These are phyloP conservation scores for Wickerhamiella parazyma DNA, from an alignment of 805 yeast genomes.

Conservation along the genomic window DNA sequence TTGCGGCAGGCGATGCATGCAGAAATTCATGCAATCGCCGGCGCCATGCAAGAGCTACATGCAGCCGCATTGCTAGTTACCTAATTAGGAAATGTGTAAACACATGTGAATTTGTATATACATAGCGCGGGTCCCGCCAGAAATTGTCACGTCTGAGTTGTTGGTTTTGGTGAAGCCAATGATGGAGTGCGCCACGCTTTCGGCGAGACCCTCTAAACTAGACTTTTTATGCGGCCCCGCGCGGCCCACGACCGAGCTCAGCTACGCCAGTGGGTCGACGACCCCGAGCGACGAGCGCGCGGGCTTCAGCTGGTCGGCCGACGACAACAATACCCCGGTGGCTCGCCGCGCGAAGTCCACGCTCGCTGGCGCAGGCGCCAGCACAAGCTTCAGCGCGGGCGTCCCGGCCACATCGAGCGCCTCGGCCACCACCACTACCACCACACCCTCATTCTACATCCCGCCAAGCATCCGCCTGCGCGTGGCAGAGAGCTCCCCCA, in stretches of 20 bases:
- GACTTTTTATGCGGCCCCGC: slow-evolving; percentile 5
- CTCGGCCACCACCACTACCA: background rate
- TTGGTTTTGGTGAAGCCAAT: background rate
- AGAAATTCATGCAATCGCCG: background rate
- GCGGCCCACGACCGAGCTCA: slow-evolving; percentile 6
- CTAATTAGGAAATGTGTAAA: slow-evolving; percentile 8
- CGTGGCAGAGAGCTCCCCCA: background rate
- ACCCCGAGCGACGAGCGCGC: slow-evolving; percentile 6
- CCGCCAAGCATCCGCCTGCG: background rate
- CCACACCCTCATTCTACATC: background rate
- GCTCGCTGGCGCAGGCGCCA: background rate
- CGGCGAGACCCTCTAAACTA: slow-evolving; percentile 4
- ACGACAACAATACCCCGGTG: background rate
- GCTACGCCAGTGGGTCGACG: background rate
- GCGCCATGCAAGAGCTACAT: slow-evolving; percentile 1
- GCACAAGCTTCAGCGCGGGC: background rate
- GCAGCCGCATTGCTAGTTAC: slow-evolving; percentile 8
- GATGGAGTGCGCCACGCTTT: slow-evolving; percentile 8
- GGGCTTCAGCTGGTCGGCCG: background rate
- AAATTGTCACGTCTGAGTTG: background rate
- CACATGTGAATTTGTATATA: slow-evolving; percentile 4
- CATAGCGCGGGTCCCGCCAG: background rate
- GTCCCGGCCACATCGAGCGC: too few species aligned
- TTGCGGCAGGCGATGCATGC: background rate
- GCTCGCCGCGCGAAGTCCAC: slow-evolving; percentile 1